Evolutionary conservation across 495 filamentous ascomycete genomes (phyloP).

Genomic region (Penicillium turbatum): DNA sequence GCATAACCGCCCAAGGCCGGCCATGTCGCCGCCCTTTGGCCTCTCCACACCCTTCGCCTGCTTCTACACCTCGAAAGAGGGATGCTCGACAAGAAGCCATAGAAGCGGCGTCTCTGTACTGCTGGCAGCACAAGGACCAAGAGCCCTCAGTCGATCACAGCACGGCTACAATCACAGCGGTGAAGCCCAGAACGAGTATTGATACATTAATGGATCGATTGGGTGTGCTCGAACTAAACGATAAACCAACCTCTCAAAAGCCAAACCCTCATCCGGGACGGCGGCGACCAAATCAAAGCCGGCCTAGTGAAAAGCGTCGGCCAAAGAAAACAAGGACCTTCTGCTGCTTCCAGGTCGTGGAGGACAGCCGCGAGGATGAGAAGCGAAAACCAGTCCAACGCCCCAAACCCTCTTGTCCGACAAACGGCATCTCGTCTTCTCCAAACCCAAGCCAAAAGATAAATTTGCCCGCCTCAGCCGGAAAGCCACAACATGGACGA

Average conservation of each 20-base stretch:
- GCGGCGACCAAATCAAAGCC: constrained; percentile 9
- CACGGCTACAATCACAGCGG: constrained; percentile 19
- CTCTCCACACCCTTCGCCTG: constrained; percentile 34
- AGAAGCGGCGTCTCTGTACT: constrained; percentile 61
- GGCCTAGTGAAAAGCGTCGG: constrained; percentile 20
- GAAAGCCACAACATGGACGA: constrained; percentile 5
- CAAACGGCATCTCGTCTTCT: constrained; percentile 13
- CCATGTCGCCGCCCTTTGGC: constrained; percentile 71
- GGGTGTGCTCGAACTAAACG: constrained; percentile 62
- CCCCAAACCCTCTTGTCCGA: constrained; percentile 17
- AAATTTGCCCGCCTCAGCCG: not conserved
- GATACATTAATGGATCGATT: constrained; percentile 78
- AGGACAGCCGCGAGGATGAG: constrained; percentile 17
- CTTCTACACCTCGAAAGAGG: constrained; percentile 33
- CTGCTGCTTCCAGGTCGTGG: constrained; percentile 37
- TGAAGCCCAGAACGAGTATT: constrained; percentile 65
- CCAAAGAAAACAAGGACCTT: constrained; percentile 19
- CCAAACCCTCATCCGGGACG: constrained; percentile 12
- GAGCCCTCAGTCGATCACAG: constrained; percentile 36
- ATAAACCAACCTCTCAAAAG: constrained; percentile 13
- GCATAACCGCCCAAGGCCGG: constrained; percentile 70
- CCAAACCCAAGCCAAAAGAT: constrained; percentile 11
- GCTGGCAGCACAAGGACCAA: constrained; percentile 94
- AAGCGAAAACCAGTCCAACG: constrained; percentile 13
- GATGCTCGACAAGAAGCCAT: constrained; percentile 32